Evolutionary conservation across 139 green algal genomes (phyloP).

Genomic region (Pseudopediastrum boryanum): DNA sequence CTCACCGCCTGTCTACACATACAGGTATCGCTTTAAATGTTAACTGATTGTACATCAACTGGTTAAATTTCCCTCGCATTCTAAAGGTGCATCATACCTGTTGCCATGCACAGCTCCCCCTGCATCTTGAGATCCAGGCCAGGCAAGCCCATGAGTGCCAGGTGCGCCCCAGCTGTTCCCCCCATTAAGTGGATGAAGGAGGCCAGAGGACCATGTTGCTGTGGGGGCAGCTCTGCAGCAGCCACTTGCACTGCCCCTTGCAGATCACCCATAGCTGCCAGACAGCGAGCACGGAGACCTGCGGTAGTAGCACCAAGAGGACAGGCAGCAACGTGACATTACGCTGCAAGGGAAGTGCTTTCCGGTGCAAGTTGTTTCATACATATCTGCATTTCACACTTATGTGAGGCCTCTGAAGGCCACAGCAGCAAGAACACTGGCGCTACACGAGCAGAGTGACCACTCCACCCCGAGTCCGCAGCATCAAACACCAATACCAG

Average conservation of each 20-base stretch:
- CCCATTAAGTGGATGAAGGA: constrained; percentile 40
- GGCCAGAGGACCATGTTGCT: constrained; percentile 47
- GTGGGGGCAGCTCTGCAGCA: constrained; percentile 5
- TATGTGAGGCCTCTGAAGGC: too few relatives aligned
- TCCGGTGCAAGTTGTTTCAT: too few relatives aligned
- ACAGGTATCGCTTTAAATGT: too few relatives aligned
- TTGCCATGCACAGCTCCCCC: constrained; percentile 40
- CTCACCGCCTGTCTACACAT: too few relatives aligned
- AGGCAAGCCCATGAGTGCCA: constrained; percentile 42
- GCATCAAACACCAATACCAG: too few relatives aligned
- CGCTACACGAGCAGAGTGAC: too few relatives aligned
- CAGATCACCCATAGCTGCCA: constrained; percentile 47
- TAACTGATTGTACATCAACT: too few relatives aligned
- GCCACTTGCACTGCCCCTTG: constrained; percentile 42
- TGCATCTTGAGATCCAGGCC: constrained; percentile 38
- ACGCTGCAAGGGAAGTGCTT: too few relatives aligned
- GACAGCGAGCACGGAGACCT: constrained; percentile 35
- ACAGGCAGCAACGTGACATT: neutral
- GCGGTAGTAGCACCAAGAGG: neutral
- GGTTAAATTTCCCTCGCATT: too few relatives aligned
- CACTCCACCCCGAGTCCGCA: too few relatives aligned
- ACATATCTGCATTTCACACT: too few relatives aligned
- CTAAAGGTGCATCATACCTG: constrained; percentile 16
- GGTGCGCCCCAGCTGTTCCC: constrained; percentile 19
- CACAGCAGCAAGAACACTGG: too few relatives aligned